A percentile compares a stretch with the other conserved stretches of the same genome.
Evolutionary conservation across 306 rosid genomes (phyloP).

Genomic region (Vicia faba): DNA sequence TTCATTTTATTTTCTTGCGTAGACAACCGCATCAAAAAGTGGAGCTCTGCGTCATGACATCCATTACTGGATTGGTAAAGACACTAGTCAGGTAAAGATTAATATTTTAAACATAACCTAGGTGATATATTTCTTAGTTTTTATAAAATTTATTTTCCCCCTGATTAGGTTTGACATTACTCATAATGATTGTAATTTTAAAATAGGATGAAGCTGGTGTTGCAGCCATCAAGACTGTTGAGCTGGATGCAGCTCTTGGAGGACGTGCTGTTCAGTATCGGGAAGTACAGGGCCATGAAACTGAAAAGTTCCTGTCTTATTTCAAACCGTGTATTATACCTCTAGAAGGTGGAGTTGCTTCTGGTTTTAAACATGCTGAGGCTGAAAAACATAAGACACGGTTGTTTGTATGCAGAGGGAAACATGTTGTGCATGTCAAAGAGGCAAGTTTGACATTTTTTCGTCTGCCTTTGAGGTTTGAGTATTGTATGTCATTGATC

Average conservation of each 20-base stretch:
- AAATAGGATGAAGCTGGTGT: slow-evolving; percentile 94
- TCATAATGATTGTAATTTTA: slow-evolving; percentile 29
- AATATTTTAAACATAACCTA: background rate
- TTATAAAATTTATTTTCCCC: background rate
- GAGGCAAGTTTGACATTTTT: slow-evolving; percentile 74
- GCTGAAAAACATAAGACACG: slow-evolving; percentile 80
- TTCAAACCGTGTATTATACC: slow-evolving; percentile 98
- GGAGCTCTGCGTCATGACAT: slow-evolving; percentile 90
- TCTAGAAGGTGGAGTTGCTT: slow-evolving; percentile 87
- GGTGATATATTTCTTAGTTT: background rate
- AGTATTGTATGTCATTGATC: slow-evolving; percentile 32
- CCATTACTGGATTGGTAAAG: slow-evolving; percentile 98
- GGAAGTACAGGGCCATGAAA: slow-evolving; percentile 95
- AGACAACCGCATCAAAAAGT: slow-evolving; percentile 84
- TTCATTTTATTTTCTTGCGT: slow-evolving; percentile 17
- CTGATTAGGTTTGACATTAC: slow-evolving; percentile 23
- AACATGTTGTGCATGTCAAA: slow-evolving; percentile 93
- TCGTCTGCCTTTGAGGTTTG: slow-evolving; percentile 36
- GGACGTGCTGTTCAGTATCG: slow-evolving; percentile 99
- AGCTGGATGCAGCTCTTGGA: slow-evolving; percentile 96
- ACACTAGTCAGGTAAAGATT: slow-evolving; percentile 75
- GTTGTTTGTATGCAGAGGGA: slow-evolving; percentile 84
- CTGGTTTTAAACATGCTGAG: slow-evolving; percentile 90
- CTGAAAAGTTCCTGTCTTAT: slow-evolving; percentile 84
- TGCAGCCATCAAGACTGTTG: slow-evolving; percentile 95